Conservation (phyloP, 2,329 filamentous ascomycete species). For the Colletotrichum tropicicola region DNA sequence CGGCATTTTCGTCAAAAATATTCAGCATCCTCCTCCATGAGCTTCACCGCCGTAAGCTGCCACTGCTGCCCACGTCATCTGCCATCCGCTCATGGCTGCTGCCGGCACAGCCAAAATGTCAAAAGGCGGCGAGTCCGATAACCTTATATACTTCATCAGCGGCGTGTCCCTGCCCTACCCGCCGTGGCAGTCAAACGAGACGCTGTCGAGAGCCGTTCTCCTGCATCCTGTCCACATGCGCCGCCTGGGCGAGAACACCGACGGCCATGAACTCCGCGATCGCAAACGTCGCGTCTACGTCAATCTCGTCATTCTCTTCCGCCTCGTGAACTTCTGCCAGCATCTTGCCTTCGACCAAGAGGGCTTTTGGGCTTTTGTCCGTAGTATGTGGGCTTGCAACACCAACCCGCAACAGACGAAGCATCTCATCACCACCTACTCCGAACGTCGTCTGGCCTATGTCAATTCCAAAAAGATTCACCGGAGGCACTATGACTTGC, state of each 20-base stretch:
- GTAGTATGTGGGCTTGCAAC: background rate
- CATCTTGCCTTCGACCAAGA: conserved; percentile 14
- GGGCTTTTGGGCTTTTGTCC: conserved; percentile 7
- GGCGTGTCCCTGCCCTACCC: conserved; percentile 1
- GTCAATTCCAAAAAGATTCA: background rate
- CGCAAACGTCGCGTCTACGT: conserved; percentile 4
- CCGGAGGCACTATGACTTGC: background rate
- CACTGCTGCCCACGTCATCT: no score
- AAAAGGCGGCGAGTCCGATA: no score
- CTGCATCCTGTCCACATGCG: background rate
- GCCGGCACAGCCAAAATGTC: no score
- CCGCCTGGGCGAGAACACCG: background rate
- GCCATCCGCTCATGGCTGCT: no score
- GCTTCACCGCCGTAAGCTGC: no score
- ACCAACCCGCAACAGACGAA: background rate
- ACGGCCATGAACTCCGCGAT: background rate
- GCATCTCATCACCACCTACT: background rate
- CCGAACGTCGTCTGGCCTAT: conserved; percentile 8
- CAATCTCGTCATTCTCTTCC: conserved; percentile 25
- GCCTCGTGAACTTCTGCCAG: background rate
- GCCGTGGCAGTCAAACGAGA: background rate
- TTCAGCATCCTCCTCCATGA: no score
- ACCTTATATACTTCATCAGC: conserved; percentile 1
- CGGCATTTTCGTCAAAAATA: no score
- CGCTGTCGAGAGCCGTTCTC: background rate